phyloP scores from a whole-genome alignment of 257 asterid species.

The Lavandula angustifolia region DNA sequence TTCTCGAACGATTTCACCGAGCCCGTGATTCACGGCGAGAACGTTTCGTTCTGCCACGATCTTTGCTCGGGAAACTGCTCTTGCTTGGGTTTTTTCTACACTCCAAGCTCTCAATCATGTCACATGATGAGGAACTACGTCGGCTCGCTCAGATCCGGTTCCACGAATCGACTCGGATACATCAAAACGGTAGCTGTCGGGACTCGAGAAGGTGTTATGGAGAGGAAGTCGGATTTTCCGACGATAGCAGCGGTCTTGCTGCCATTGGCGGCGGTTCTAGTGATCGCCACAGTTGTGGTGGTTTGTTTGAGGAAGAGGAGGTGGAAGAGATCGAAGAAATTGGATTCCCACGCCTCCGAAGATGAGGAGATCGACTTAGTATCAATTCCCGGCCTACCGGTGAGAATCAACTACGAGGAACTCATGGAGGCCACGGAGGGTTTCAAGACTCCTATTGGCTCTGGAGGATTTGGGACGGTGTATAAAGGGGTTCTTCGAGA shows the following conservation, averaged over 20 bases:
- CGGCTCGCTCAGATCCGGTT: slow-evolving; percentile 48
- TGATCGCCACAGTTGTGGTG: slow-evolving; percentile 30
- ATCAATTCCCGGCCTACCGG: not conserved
- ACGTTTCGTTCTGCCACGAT: slow-evolving; percentile 46
- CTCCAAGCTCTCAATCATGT: slow-evolving; percentile 61
- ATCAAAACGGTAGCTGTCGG: slow-evolving; percentile 40
- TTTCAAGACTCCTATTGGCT: slow-evolving; percentile 1
- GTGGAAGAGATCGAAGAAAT: slow-evolving; percentile 10
- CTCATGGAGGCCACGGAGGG: not conserved
- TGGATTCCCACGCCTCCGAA: not conserved
- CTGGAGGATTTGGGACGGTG: slow-evolving; percentile 9
- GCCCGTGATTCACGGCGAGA: slow-evolving; percentile 38
- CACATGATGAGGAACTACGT: slow-evolving; percentile 44
- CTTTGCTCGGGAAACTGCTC: slow-evolving; percentile 66
- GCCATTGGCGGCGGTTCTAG: slow-evolving; percentile 50
- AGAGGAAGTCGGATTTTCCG: slow-evolving; percentile 40
- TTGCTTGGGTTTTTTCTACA: slow-evolving; percentile 61
- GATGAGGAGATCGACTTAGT: not conserved
- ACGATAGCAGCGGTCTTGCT: slow-evolving; percentile 45
- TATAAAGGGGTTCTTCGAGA: not conserved
- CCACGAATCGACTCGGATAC: slow-evolving; percentile 48
- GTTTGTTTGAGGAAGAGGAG: slow-evolving; percentile 32
- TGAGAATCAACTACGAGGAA: not conserved
- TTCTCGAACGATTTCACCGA: slow-evolving; percentile 58
- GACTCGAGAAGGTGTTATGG: not conserved